These are phyloP conservation scores for Nematocida homosporus DNA, from an alignment of 371 early-diverging fungal species.

Conservation along the genomic window DNA sequence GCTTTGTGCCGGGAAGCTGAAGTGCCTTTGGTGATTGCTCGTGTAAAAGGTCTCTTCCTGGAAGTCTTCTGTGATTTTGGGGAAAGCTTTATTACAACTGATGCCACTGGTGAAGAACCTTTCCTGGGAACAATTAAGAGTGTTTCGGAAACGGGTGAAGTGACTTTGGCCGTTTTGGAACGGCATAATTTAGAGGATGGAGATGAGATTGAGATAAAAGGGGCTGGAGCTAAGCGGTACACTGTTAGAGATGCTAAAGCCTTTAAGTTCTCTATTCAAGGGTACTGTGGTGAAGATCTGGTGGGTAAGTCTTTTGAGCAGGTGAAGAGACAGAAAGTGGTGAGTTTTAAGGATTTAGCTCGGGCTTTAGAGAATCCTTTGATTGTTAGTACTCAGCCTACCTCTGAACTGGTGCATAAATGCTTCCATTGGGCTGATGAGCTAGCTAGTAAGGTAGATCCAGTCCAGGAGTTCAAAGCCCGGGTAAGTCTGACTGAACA, in stretches of 20 bases:
- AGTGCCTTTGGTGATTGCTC: slow-evolving; percentile 85
- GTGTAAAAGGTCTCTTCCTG: slow-evolving; percentile 87
- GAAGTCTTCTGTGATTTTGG: slow-evolving; percentile 94
- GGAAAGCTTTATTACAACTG: slow-evolving; percentile 76
- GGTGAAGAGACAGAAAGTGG: slow-evolving; percentile 39
- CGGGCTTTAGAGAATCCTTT: slow-evolving; percentile 56
- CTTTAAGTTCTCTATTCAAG: slow-evolving; percentile 52
- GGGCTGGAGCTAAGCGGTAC: slow-evolving; percentile 23
- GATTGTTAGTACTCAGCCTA: background rate
- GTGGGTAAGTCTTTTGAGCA: slow-evolving; percentile 54
- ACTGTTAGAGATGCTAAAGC: slow-evolving; percentile 58
- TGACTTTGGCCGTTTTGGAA: slow-evolving; percentile 62
- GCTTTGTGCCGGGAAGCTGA: slow-evolving; percentile 76
- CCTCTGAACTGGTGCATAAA: slow-evolving; percentile 9
- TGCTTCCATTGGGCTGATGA: slow-evolving; percentile 21
- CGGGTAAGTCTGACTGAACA: background rate
- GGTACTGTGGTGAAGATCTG: slow-evolving; percentile 40
- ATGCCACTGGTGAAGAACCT: slow-evolving; percentile 87
- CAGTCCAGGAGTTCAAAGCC: background rate
- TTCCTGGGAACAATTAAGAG: slow-evolving; percentile 84
- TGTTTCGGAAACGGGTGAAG: slow-evolving; percentile 71
- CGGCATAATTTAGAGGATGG: slow-evolving; percentile 67
- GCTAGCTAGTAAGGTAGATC: background rate
- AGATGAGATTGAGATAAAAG: slow-evolving; percentile 62
- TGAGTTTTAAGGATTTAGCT: slow-evolving; percentile 35